These are phyloP conservation scores for Saxophila tyrrhenica DNA, from an alignment of 495 filamentous ascomycete genomes.

Conservation along the genomic window DNA sequence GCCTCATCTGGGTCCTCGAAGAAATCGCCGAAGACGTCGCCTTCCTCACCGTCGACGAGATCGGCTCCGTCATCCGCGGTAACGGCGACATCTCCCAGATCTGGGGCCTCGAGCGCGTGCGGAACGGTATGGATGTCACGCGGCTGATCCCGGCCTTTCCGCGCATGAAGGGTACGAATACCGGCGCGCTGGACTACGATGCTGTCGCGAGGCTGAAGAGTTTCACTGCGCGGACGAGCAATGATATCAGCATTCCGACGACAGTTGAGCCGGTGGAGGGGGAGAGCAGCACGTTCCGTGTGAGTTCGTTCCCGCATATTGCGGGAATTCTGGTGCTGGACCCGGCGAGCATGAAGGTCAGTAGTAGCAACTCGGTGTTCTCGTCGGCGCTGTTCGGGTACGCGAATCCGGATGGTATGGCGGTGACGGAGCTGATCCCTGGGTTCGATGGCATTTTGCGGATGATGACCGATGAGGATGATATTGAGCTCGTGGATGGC, in stretches of 20 bases:
- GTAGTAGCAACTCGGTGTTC: conserved; percentile 90
- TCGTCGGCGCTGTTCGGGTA: conserved; percentile 84
- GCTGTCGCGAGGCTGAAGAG: conserved; percentile 57
- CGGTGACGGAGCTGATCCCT: conserved; percentile 71
- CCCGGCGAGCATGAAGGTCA: conserved; percentile 62
- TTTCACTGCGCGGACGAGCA: conserved; percentile 67
- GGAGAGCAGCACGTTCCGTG: conserved; percentile 49
- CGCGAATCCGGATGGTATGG: conserved; percentile 64
- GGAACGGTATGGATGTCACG: conserved; percentile 57
- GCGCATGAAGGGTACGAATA: conserved; percentile 48
- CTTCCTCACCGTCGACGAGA: conserved; percentile 56
- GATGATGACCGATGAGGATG: conserved; percentile 75
- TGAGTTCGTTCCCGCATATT: conserved; percentile 93
- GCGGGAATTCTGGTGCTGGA: conserved; percentile 89
- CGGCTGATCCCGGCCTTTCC: conserved; percentile 72
- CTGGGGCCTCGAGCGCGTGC: conserved; percentile 61
- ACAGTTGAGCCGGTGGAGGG: conserved; percentile 56
- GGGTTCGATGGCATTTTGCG: conserved; percentile 73
- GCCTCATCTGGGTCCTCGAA: conserved; percentile 93
- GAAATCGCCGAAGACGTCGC: conserved; percentile 94
- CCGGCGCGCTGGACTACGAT: conserved; percentile 58
- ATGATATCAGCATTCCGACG: conserved; percentile 65
- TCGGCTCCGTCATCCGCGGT: conserved; percentile 55
- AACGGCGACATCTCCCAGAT: conserved; percentile 62
- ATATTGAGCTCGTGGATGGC: conserved; percentile 73